Evolutionary conservation across 257 asterid genomes (phyloP).

Genomic region (Solanum phureja): DNA sequence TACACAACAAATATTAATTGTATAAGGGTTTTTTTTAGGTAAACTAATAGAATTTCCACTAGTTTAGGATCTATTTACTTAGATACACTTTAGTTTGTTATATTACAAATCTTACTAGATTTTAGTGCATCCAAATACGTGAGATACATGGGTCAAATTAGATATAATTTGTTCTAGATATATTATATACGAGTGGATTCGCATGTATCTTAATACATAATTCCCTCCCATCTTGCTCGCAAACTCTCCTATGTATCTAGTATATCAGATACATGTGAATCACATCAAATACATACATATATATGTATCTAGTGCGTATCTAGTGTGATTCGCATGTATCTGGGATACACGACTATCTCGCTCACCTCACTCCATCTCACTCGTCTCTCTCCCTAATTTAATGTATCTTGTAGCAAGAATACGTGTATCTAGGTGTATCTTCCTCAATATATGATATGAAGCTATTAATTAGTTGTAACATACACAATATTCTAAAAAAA

Average conservation of each 20-base stretch:
- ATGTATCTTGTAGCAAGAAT: not conserved
- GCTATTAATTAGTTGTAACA: not conserved
- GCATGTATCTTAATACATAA: not conserved
- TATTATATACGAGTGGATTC: not conserved
- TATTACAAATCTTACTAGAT: no score
- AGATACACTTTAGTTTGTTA: no score
- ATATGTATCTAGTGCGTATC: not conserved
- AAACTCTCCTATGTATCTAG: not conserved
- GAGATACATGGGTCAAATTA: not conserved
- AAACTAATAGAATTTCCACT: not conserved
- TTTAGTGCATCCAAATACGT: no score
- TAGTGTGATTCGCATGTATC: no score
- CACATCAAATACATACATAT: no score
- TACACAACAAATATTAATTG: not conserved
- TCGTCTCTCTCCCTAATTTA: not conserved
- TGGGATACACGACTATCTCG: no score
- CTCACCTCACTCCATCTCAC: not conserved
- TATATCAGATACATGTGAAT: not conserved
- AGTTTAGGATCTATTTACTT: no score
- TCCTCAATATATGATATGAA: no score
- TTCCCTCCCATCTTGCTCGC: not conserved
- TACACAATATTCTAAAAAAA: no score
- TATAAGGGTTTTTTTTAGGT: not conserved
- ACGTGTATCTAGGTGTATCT: no score
- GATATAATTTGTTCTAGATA: no score